Percentiles rank a stretch among this genome's conserved stretches.
Conservation (phyloP, 1,284 basidiomycete species). For the Tetrapyrgos nigripes region DNA sequence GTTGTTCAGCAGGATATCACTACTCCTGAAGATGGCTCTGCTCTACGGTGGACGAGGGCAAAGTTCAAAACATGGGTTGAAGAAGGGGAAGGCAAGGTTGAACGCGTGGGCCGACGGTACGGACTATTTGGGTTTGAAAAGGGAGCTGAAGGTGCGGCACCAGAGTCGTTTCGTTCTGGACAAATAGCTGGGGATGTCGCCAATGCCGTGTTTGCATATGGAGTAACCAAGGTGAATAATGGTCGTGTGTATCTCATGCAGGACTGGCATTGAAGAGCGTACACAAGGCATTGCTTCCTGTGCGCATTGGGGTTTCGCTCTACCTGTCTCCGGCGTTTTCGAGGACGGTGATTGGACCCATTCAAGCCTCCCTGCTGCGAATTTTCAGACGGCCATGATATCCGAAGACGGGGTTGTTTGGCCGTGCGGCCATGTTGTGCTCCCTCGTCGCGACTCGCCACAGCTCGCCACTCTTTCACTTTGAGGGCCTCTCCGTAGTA, state of each 20-base stretch:
- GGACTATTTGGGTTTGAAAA: constrained; percentile 85
- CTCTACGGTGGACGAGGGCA: constrained; percentile 42
- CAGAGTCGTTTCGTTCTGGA: constrained; percentile 23
- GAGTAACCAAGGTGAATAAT: constrained; percentile 75
- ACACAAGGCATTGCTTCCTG: constrained; percentile 74
- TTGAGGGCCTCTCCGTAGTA: not conserved
- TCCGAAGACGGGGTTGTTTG: not conserved
- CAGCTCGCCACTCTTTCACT: not conserved
- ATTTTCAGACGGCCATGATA: not conserved
- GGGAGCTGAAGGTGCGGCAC: constrained; percentile 35
- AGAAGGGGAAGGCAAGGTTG: constrained; percentile 78
- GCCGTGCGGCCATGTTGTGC: not conserved
- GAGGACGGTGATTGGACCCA: constrained; percentile 66
- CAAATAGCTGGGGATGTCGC: constrained; percentile 72
- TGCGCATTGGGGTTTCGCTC: constrained; percentile 78
- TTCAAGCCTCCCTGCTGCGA: constrained; percentile 24
- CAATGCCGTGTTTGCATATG: constrained; percentile 86
- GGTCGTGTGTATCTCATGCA: not conserved
- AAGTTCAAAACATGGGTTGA: constrained; percentile 66
- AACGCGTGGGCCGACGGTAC: constrained; percentile 78
- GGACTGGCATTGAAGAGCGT: constrained; percentile 10
- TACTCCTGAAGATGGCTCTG: constrained; percentile 12
- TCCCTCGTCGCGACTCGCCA: no score
- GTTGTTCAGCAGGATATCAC: constrained; percentile 22
- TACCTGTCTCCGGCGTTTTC: constrained; percentile 83